These are phyloP conservation scores for Suhomyces kunorum DNA, from an alignment of 1,139 yeast genomes.

Conservation along the genomic window DNA sequence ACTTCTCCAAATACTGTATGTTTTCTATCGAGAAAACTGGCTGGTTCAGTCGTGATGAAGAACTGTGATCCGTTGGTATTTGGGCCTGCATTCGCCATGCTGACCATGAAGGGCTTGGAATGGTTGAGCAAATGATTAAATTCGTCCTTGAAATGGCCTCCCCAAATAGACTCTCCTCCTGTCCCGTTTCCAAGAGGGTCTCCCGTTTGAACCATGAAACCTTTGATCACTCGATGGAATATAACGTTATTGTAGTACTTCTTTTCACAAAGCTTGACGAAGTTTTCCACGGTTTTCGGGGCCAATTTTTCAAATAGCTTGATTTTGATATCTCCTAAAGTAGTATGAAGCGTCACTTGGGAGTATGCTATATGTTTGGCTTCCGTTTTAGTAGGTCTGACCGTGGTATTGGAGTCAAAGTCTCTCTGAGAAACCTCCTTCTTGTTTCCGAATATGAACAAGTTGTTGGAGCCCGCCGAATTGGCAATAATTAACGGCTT, in stretches of 20 bases:
- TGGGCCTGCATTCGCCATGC: constrained; percentile 46
- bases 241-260: constrained; percentile 43
- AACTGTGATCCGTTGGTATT: constrained; percentile 36
- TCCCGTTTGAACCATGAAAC: constrained; percentile 57
- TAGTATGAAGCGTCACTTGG: constrained; percentile 41
- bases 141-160: constrained; percentile 46
- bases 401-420: constrained; percentile 16
- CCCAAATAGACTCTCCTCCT: constrained; percentile 51
- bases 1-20: constrained; percentile 36
- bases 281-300: constrained; percentile 49
- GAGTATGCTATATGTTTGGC: background rate
- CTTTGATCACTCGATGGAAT: constrained; percentile 50
- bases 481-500: constrained; percentile 40
- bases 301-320: constrained; percentile 37
- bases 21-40: constrained; percentile 31
- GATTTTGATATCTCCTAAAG: constrained; percentile 47
- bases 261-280: constrained; percentile 34
- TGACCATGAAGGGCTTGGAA: constrained; percentile 43
- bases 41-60: constrained; percentile 32
- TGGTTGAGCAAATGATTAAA: constrained; percentile 38
- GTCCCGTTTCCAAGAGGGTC: constrained; percentile 54
- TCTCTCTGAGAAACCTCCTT: constrained; percentile 20
- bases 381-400: constrained; percentile 6
- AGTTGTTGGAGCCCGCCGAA: constrained; percentile 27
- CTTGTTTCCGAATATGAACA: constrained; percentile 34